Percentiles rank a stretch among this genome's conserved stretches.
Conservation (phyloP, 2,329 filamentous ascomycete genomes). For the Sclerotinia nivalis region DNA sequence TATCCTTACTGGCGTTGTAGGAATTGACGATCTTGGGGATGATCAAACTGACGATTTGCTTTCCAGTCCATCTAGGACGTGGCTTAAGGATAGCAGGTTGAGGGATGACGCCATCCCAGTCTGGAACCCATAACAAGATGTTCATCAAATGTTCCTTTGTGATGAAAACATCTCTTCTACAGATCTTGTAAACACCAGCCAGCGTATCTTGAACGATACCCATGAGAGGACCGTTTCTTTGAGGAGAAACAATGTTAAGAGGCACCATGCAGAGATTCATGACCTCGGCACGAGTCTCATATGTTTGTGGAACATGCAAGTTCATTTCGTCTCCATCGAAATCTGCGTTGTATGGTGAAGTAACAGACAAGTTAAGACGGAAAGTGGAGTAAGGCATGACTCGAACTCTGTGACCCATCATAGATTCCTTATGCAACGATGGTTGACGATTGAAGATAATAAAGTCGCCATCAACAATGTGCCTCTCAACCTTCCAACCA, state of each 20-base stretch:
- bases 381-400: conserved; percentile 99
- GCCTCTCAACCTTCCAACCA: conserved; percentile 98
- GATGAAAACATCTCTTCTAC: conserved; percentile 86
- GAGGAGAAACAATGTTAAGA: conserved; percentile 95
- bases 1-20: conserved; percentile 62
- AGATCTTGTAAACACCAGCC: conserved; percentile 96
- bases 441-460: conserved; percentile 99
- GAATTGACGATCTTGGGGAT: conserved; percentile 86
- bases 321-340: conserved; percentile 99
- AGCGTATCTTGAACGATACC: conserved; percentile 99
- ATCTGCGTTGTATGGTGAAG: conserved; percentile 98
- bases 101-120: conserved; percentile 95
- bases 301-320: conserved; percentile 95
- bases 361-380: conserved; percentile 94
- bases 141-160: conserved; percentile 94
- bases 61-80: conserved; percentile 91
- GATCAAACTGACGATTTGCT: conserved; percentile 93
- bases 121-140: conserved; percentile 93
- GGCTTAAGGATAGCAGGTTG: conserved; percentile 93
- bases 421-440: conserved; percentile 98
- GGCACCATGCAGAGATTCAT: conserved; percentile 97
- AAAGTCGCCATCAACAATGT: conserved; percentile 92
- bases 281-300: conserved; percentile 94
- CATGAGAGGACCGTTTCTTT: conserved; percentile 96
- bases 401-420: conserved; percentile 98